Conservation (phyloP, 495 filamentous ascomycete species). For the Hypoxylon rickii region DNA sequence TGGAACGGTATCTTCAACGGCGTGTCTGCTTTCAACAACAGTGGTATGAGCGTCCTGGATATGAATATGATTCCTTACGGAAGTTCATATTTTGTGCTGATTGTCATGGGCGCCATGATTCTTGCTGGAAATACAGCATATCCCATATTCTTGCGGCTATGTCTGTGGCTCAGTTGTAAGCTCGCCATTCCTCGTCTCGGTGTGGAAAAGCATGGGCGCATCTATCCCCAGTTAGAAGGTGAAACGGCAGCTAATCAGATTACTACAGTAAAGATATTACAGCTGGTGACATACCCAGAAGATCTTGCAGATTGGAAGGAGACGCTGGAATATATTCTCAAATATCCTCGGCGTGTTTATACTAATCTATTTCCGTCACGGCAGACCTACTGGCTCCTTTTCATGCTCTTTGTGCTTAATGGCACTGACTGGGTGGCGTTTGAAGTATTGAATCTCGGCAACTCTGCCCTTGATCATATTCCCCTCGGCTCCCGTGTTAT, state of each 20-base stretch:
- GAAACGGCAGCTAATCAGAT: no score
- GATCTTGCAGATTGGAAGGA: constrained; percentile 50
- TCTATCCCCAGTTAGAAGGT: no score
- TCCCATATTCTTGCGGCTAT: constrained; percentile 78
- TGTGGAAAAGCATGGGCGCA: no score
- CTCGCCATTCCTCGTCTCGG: no score
- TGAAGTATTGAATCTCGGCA: constrained; percentile 77
- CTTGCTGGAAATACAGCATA: constrained; percentile 82
- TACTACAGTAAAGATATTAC: constrained; percentile 33
- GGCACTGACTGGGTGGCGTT: constrained; percentile 82
- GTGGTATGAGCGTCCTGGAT: constrained; percentile 82
- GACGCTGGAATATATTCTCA: constrained; percentile 80
- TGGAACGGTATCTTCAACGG: constrained; percentile 74
- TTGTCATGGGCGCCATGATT: constrained; percentile 77
- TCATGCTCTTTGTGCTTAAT: constrained; percentile 74
- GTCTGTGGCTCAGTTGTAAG: constrained; percentile 65
- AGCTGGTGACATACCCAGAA: constrained; percentile 31
- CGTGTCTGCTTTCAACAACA: constrained; percentile 81
- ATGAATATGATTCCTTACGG: constrained; percentile 78
- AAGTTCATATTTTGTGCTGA: constrained; percentile 67
- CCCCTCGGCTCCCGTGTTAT: constrained; percentile 65
- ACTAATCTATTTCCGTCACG: constrained; percentile 80
- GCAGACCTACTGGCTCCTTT: constrained; percentile 80
- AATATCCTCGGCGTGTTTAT: constrained; percentile 78
- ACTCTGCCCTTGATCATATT: constrained; percentile 62